Conservation (phyloP, 306 rosid species). For the Trichosanthes truncata region DNA sequence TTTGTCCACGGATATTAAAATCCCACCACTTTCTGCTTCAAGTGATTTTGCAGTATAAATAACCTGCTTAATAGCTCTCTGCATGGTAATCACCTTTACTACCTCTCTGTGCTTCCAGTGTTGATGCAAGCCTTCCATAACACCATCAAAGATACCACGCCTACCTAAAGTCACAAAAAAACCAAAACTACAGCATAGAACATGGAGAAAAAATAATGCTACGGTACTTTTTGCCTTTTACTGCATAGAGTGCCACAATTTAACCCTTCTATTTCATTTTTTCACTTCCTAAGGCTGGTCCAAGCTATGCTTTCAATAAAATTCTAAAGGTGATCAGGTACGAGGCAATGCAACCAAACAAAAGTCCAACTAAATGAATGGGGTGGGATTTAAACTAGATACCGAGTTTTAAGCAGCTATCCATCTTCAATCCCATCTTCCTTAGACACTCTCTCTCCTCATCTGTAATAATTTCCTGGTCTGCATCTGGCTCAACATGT, state of each 20-base stretch:
- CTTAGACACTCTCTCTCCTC: constrained; percentile 71
- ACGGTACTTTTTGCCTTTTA: background rate
- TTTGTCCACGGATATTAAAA: constrained; percentile 66
- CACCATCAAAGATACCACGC: constrained; percentile 79
- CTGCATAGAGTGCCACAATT: background rate
- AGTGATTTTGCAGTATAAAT: constrained; percentile 50
- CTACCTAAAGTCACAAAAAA: constrained; percentile 47
- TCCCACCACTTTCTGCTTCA: constrained; percentile 76
- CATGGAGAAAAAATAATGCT: background rate
- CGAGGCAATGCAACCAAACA: background rate
- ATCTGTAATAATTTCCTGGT: constrained; percentile 56
- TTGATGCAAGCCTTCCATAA: constrained; percentile 71
- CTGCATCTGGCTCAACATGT: constrained; percentile 41
- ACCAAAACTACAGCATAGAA: constrained; percentile 2
- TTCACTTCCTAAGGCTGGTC: background rate
- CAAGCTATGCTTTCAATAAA: background rate
- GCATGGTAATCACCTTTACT: constrained; percentile 79
- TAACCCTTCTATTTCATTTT: background rate
- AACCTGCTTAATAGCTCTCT: constrained; percentile 44
- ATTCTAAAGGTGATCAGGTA: background rate
- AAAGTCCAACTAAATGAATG: background rate
- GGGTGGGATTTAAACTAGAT: constrained; percentile 1
- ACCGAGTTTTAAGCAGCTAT: constrained; percentile 54
- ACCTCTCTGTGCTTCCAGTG: constrained; percentile 91
- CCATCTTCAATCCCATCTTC: constrained; percentile 62